Evolutionary conservation across 306 rosid species (phyloP).

Genomic region (Albizia julibrissin): DNA sequence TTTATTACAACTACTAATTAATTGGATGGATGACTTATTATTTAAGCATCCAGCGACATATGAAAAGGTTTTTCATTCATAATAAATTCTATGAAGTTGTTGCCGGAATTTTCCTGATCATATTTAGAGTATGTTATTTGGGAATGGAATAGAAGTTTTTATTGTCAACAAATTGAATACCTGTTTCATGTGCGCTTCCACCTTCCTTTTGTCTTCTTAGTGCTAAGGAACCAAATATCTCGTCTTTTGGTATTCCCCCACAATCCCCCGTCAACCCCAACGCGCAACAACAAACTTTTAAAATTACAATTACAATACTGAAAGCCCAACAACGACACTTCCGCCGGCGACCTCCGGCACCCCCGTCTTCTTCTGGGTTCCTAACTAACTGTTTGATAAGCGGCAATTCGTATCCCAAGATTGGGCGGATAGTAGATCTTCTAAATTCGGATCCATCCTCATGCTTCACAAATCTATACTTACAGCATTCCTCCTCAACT

Average conservation of each 20-base stretch:
- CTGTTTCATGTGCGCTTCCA: not conserved
- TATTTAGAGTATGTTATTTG: not conserved
- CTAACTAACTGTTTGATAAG: not conserved
- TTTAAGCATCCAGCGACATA: not conserved
- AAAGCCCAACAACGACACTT: not conserved
- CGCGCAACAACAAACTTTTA: not conserved
- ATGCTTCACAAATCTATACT: conserved; percentile 62
- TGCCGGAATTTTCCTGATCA: not conserved
- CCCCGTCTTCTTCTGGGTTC: not conserved
- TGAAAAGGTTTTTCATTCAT: not conserved
- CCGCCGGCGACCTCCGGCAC: conserved; percentile 25
- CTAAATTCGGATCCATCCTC: conserved; percentile 44
- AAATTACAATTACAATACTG: not conserved
- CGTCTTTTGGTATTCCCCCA: not conserved
- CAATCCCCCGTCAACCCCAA: not conserved
- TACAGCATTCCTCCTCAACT: conserved; percentile 34
- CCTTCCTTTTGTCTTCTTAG: not conserved
- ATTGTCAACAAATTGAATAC: not conserved
- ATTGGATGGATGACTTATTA: not conserved
- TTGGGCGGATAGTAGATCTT: conserved; percentile 12
- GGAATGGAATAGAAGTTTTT: not conserved
- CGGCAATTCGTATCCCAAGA: conserved; percentile 33
- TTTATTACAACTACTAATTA: not conserved
- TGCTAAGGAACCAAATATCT: not conserved
- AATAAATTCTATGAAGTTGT: not conserved